These are phyloP conservation scores for Pythium grandisporangium DNA, from an alignment of 352 stramenopile genomes.

Conservation along the genomic window DNA sequence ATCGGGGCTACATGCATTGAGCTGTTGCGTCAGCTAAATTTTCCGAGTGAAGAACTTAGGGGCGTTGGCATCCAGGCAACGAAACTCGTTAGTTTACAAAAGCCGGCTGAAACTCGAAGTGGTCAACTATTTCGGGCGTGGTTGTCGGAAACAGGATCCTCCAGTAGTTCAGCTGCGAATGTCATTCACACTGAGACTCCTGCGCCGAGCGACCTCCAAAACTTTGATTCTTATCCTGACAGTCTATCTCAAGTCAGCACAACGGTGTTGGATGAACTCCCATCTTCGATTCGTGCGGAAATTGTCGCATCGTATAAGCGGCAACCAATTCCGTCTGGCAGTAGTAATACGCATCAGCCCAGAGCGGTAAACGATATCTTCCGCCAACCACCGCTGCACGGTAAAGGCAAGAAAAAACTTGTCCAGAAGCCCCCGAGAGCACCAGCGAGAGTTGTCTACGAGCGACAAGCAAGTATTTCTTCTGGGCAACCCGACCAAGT, in stretches of 20 bases:
- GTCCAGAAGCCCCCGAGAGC: background rate
- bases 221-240: background rate
- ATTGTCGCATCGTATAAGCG: slow-evolving; percentile 28
- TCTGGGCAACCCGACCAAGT: background rate
- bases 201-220: background rate
- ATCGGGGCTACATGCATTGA: slow-evolving; percentile 48
- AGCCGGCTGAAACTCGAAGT: slow-evolving; percentile 12
- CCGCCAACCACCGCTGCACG: slow-evolving; percentile 9
- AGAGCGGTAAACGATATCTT: too few species aligned
- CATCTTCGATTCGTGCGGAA: slow-evolving; percentile 37
- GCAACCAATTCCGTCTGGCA: too few species aligned
- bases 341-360: too few species aligned
- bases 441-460: too few species aligned
- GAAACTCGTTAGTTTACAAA: slow-evolving; percentile 30
- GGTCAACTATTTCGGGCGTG: slow-evolving; percentile 46
- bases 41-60: slow-evolving; percentile 51
- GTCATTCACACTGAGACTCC: background rate
- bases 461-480: too few species aligned
- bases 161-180: slow-evolving; percentile 3
- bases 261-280: slow-evolving; percentile 48
- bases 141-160: slow-evolving; percentile 20
- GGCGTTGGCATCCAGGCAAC: slow-evolving; percentile 73
- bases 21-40: slow-evolving; percentile 47
- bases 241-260: slow-evolving; percentile 61
- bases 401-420: slow-evolving; percentile 12